Evolutionary conservation across 2,329 filamentous ascomycete genomes (phyloP), one percentile per base, ranked within the genome.

Genomic region (Tolypocladium paradoxum): DNA sequence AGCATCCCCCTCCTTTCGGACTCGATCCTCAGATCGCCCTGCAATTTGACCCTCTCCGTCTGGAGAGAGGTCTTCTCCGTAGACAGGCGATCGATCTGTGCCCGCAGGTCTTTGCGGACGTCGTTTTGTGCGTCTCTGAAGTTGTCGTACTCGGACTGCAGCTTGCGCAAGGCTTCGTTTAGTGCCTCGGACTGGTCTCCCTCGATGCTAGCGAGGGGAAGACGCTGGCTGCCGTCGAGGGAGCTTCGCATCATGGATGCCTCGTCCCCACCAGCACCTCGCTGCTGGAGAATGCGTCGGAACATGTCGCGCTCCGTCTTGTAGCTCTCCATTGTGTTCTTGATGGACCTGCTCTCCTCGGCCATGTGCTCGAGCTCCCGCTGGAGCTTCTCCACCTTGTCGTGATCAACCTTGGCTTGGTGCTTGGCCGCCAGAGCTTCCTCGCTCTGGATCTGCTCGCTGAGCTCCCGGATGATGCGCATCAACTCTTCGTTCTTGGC

Each of bases 271-370:
- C 80, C 65, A 64, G 79, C 63, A 64, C 76, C 66, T 71, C 84
- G 69, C 57, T 93, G 88, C 60, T 92, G 88, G 33, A 96, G 80
- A 75, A 97, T 91, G 51, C 91, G 90, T 24, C 92, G 85, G 84
- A 96, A 97, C 82, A 96, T 96, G 66, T 99, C 92, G 57, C 93
- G 85, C 72, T 99, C 93, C 62, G 90, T 89, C 66, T 93, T 90
- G 68, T 95, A 96, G 67, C 89, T 95, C 73, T 96, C 89, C 58
- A 90, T 88, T 54, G 91, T 88, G 33, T 87, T 83, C 45, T 87
- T 83, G 59, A 96, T 85, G 14, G 87, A 87, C 60, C 85, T 82
- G 51, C 95, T 82, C 65, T 96, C 90, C 58, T 96, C 92, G 54
- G 89, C 84, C 68, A 92, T 68, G 49, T 87, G 83, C 59, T 85